phyloP scores from a whole-genome alignment of 371 early-diverging fungal species.

The Lichtheimia hyalospora region DNA sequence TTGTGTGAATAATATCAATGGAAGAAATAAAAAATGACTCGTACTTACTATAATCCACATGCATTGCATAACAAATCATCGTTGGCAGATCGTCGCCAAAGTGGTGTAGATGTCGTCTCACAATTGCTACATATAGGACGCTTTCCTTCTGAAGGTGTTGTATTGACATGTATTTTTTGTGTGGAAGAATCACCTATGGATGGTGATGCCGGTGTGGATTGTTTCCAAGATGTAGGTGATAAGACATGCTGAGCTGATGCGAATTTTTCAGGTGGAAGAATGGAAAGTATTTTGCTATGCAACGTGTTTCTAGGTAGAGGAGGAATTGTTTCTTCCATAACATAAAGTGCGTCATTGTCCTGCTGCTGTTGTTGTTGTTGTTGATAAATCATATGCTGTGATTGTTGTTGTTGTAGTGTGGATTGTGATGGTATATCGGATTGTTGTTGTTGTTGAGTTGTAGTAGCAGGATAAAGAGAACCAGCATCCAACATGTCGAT shows the following conservation, averaged over 20 bases:
- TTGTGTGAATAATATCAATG: not conserved
- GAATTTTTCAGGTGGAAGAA: slow-evolving; percentile 32
- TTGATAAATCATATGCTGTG: slow-evolving; percentile 6
- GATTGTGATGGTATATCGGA: not conserved
- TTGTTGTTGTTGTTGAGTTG: not conserved
- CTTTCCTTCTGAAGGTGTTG: slow-evolving; percentile 25
- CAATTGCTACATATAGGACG: slow-evolving; percentile 80
- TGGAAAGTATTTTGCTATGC: slow-evolving; percentile 14
- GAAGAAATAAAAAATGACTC: no score
- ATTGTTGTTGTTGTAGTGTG: not conserved
- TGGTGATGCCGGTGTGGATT: slow-evolving; percentile 11
- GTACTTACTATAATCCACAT: slow-evolving; percentile 85
- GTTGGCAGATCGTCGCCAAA: slow-evolving; percentile 91
- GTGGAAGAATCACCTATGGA: slow-evolving; percentile 2
- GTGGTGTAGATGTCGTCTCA: slow-evolving; percentile 84
- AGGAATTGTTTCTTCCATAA: slow-evolving; percentile 15
- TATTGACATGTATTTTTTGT: slow-evolving; percentile 12
- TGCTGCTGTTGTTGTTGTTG: slow-evolving; percentile 9
- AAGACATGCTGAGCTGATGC: slow-evolving; percentile 7
- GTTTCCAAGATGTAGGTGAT: not conserved
- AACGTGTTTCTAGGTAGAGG: slow-evolving; percentile 18
- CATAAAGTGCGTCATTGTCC: slow-evolving; percentile 16
- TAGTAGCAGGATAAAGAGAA: not conserved
- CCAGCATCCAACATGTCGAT: not conserved
- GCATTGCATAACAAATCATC: slow-evolving; percentile 94